Evolutionary conservation across 2,329 filamentous ascomycete species (phyloP), one percentile per base, ranked within the genome.

Genomic region (Botrytis byssoidea): DNA sequence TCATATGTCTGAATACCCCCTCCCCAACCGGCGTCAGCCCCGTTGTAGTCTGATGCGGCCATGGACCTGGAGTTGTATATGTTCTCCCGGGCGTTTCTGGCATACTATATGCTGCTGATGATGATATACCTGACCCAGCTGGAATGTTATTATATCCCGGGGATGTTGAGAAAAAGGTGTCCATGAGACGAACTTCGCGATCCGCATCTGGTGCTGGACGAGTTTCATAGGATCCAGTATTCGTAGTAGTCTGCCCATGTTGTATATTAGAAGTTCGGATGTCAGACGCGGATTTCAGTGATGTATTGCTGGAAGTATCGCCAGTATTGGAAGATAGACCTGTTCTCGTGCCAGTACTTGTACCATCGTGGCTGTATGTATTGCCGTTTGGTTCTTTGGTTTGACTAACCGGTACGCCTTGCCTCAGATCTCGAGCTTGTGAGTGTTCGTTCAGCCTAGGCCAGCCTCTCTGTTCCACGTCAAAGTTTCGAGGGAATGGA

Each of bases 211-310:
- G 82, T 1, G 84, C 85, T 0, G 88, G 86, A 74, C 86, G 89
- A 5, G 86, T 82, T 37, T 86, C 83, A 78, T 87, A 90, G 2
- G 88, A 87, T 66, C 83, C 83, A 9, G 79, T 78, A 10, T 82
- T 83, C 0, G 86, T 84, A 40, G 81, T 81, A 35, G 79, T 81
- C 73, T 79, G 74, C 22, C 70, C 74, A 29, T 69, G 63, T 14
- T 78, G 74, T 1, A 77, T n/a, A 35, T 76, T 78, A 1, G 76
- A 25, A 35, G 60, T 60, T 18, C 77, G 76, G 7, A 76, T 80
- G n/a, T 87, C 85, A 2, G 86, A 86, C 10, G 82, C 83, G 6
- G 89, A 90, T 77, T 88, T 90, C 4, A 89, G 89, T 18, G 89
- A 90, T 35, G 85, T 87, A n/a, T 86, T 83, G 74, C 85, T 88